Conservation (phyloP, 371 early-diverging fungal species). For the Lichtheimia corymbifera region DNA sequence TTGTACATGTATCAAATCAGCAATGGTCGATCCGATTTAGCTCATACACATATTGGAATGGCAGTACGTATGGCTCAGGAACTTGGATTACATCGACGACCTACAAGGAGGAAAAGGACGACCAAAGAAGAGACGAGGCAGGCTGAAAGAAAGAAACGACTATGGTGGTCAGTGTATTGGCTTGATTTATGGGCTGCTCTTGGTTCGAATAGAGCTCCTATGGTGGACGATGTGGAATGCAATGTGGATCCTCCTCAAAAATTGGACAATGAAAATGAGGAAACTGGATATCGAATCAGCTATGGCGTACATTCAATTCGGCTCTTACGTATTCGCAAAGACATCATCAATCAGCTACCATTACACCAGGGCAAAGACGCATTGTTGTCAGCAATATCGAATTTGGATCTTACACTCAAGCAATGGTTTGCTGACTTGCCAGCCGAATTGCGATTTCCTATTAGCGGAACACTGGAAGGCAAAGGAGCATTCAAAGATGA, state of each 20-base stretch:
- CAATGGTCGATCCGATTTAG: constrained; percentile 56
- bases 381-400: constrained; percentile 48
- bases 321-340: constrained; percentile 58
- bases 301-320: constrained; percentile 54
- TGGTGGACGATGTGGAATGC: constrained; percentile 66
- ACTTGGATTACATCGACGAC: constrained; percentile 54
- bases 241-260: constrained; percentile 57
- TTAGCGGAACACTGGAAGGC: constrained; percentile 26
- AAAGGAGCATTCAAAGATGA: constrained; percentile 44
- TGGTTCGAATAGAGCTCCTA: constrained; percentile 50
- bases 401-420: constrained; percentile 53
- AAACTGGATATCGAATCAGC: constrained; percentile 46
- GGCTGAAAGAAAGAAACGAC: constrained; percentile 55
- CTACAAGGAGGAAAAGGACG: constrained; percentile 26
- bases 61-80: constrained; percentile 71
- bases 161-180: constrained; percentile 71
- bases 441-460: constrained; percentile 25
- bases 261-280: constrained; percentile 48
- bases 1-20: constrained; percentile 66
- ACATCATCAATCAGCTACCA: constrained; percentile 53
- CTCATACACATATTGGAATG: constrained; percentile 61
- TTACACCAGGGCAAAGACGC: constrained; percentile 50
- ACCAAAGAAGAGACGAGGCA: constrained; percentile 46
- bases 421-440: constrained; percentile 51
- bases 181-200: constrained; percentile 54